Base-by-base conservation (phyloP, 192 early-diverging fungal species). In the Coemansia sp. region DNA sequence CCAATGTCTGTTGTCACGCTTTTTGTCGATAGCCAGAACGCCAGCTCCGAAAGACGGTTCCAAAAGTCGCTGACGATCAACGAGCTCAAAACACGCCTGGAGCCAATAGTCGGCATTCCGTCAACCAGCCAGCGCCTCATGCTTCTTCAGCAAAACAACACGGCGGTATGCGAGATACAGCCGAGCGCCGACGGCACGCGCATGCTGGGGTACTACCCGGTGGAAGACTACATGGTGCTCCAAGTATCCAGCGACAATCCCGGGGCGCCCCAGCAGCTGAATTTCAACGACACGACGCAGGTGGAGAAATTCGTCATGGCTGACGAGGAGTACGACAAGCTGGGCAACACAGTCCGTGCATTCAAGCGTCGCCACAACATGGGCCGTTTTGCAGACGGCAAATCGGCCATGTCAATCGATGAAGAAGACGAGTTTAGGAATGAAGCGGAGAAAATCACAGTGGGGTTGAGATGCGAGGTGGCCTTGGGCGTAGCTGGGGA, bases 221-320 rank as follows among this genome's bases (percentile, higher is more conserved):
- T 93, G 3, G 84, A 87, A 32, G 85, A 98, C 78, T 95, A 82
- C 62, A 89, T 88, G 85, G 81, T 84, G 8, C 69, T 95, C n/a
- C 80, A 86, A 6, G 93, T 91, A 58, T 49, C 45, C 29, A 64
- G 34, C 47, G 11, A 55, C n/a, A 62, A 52, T 29, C 36, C 68
- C n/a, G 20, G 55, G 0, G 52, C 42, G 1, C 27, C 59, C 5
- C n/a, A 45, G 27, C 83, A 76, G 53, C 85, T 89, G 36, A 88
- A 93, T 66, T 97, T 81, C 74, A 92, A 84, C 36, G 96, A 98
- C 77, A 75, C 91, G 4, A 92, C 91, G 7, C 83, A 89, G 49
- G 97, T 99, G 20, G 84, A 97, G 63, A 99, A 99, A 74, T 95
- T 89, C 70, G 95, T 94, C 67, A 85, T 99, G 46, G 71, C 85